phyloP scores from a whole-genome alignment of 1,284 basidiomycete species.

The Leccinum subspadiceum region DNA sequence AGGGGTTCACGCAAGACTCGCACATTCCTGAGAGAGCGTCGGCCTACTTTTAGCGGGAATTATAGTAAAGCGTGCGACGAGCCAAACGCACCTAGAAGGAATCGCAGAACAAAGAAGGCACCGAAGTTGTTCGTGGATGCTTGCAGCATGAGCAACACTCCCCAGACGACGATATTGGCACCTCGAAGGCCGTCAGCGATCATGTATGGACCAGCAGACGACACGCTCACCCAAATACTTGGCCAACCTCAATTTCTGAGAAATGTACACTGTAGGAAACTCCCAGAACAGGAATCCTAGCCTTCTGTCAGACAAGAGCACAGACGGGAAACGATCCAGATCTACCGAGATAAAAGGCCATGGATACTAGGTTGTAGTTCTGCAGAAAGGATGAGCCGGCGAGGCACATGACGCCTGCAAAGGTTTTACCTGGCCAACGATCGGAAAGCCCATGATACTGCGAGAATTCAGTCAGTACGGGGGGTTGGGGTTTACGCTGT shows the following conservation, averaged over 20 bases:
- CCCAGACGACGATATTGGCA: constrained; percentile 62
- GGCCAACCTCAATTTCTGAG: constrained; percentile 56
- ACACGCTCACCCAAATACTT: constrained; percentile 55
- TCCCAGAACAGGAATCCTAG: constrained; percentile 62
- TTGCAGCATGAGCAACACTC: constrained; percentile 38
- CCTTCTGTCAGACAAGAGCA: constrained; percentile 2
- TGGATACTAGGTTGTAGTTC: constrained; percentile 62
- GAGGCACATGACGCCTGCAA: background rate
- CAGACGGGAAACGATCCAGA: background rate
- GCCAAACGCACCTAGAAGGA: constrained; percentile 49
- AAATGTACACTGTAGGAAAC: constrained; percentile 65
- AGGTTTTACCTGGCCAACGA: constrained; percentile 51
- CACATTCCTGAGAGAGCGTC: constrained; percentile 50
- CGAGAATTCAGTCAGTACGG: constrained; percentile 8
- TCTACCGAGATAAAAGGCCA: constrained; percentile 47
- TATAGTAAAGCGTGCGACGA: background rate
- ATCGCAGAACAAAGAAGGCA: constrained; percentile 60
- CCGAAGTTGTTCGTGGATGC: constrained; percentile 55
- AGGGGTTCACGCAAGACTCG: constrained; percentile 62
- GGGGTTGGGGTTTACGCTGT: background rate
- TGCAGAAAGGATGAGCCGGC: constrained; percentile 23
- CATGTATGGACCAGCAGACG: background rate
- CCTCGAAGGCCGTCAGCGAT: constrained; percentile 34
- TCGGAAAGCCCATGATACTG: constrained; percentile 67
- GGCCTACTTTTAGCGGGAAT: background rate